A percentile compares a stretch with the other conserved stretches of the same genome.
Evolutionary conservation across 495 filamentous ascomycete genomes (phyloP).

Genomic region (Aspergillus egyptiacus): DNA sequence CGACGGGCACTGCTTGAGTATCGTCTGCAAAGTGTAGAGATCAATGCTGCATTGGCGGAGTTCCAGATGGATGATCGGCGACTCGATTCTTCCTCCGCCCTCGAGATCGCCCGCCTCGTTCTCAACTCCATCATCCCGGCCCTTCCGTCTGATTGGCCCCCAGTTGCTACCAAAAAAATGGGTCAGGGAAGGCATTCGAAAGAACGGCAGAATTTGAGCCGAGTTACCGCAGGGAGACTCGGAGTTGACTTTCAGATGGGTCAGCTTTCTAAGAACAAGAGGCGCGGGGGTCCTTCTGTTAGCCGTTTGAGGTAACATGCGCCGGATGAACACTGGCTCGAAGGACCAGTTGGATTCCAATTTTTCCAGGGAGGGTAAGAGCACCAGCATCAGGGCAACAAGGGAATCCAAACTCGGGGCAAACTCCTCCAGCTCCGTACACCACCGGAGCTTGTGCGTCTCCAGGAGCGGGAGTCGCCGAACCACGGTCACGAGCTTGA

Average conservation of each 20-base stretch:
- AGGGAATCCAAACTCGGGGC: constrained; percentile 1
- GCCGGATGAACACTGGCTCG: constrained; percentile 2
- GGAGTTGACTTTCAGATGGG: constrained; percentile 6
- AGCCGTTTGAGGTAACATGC: constrained; percentile 1
- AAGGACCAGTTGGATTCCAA: constrained; percentile 4
- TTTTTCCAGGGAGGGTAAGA: neutral
- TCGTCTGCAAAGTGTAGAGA: neutral
- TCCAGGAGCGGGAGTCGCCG: constrained; percentile 3
- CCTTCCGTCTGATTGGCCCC: constrained; percentile 5
- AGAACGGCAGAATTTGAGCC: constrained; percentile 4
- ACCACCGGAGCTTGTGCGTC: constrained; percentile 1
- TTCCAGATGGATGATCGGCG: neutral
- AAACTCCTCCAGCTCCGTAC: constrained; percentile 1
- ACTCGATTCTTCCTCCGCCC: neutral
- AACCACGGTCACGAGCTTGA: constrained; percentile 3
- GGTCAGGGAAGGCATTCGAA: constrained; percentile 8
- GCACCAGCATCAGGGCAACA: neutral
- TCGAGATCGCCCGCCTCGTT: neutral
- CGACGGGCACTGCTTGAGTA: neutral
- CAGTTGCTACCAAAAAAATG: constrained; percentile 9
- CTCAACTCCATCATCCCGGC: neutral
- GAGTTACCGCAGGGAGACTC: neutral
- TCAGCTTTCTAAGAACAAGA: constrained; percentile 4
- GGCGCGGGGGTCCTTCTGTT: neutral
- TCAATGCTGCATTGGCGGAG: constrained; percentile 5